A percentile compares a stretch with the other conserved stretches of the same genome.
phyloP scores from a whole-genome alignment of 1,284 basidiomycete genomes.

The Sporisorium scitamineum region DNA sequence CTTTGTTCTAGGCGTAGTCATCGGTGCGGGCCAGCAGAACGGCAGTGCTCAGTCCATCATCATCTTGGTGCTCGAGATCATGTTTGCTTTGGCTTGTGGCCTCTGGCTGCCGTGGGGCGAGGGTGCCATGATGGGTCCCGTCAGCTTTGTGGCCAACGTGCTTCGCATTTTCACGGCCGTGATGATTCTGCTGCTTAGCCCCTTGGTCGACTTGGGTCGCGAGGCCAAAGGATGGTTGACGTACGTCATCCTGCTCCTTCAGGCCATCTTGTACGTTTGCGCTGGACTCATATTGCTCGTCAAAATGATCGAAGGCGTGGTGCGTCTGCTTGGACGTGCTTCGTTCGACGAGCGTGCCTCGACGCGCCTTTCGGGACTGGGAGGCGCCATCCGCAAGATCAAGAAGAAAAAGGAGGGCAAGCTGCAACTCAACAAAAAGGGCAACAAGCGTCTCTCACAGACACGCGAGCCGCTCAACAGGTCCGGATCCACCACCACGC shows the following conservation, averaged over 20 bases:
- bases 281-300: slow-evolving; percentile 82
- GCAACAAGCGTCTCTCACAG: slow-evolving; percentile 17
- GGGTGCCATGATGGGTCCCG: slow-evolving; percentile 93
- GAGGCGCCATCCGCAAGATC: slow-evolving; percentile 58
- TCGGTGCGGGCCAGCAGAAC: slow-evolving; percentile 88
- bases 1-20: slow-evolving; percentile 81
- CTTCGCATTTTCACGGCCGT: slow-evolving; percentile 89
- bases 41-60: slow-evolving; percentile 92
- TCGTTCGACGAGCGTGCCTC: slow-evolving; percentile 79
- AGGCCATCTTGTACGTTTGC: slow-evolving; percentile 84
- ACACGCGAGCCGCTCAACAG: slow-evolving; percentile 25
- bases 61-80: slow-evolving; percentile 73
- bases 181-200: slow-evolving; percentile 86
- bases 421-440: slow-evolving; percentile 53
- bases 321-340: slow-evolving; percentile 82
- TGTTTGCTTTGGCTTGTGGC: slow-evolving; percentile 55
- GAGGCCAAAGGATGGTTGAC: slow-evolving; percentile 81
- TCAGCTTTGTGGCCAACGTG: slow-evolving; percentile 90
- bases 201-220: slow-evolving; percentile 75
- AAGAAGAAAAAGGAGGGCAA: slow-evolving; percentile 40
- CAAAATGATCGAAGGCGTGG: slow-evolving; percentile 84
- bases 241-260: slow-evolving; percentile 88
- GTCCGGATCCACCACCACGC: slow-evolving; percentile 24
- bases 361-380: slow-evolving; percentile 50
- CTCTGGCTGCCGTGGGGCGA: slow-evolving; percentile 93